Base-by-base conservation (phyloP, 805 yeast genomes). In the Lipomyces sp. region DNA sequence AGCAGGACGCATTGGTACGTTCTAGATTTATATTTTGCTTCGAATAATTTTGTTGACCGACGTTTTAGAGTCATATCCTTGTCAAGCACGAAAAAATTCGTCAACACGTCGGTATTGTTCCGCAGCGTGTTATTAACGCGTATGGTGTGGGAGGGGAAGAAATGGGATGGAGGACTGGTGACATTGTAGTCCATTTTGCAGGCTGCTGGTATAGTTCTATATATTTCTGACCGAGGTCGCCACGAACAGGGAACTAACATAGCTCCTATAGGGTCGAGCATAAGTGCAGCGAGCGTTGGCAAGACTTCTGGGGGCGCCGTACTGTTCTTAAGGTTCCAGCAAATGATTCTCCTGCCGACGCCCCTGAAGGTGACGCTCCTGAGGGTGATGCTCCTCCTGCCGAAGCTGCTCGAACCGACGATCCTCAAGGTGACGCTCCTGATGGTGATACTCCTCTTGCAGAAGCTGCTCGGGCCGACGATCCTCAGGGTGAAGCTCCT, bases 1-100 rank as follows among this genome's bases (percentile, higher is more conserved):
- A 90, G 75, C 96, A 90, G 76, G 96, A 90, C 74, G 92, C 94
- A 1, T 79, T 90, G 13, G 50, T 24, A 13, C 32, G 45, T 35
- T 24, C 24, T 24, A 24, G 24, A 1, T 24, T n/a, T 42, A 8
- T n/a, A 89, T 0, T 48, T n/a, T 51, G 18, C 0, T 32, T 13
- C 32, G 5, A 51, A 13, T 7, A 24, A 32, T 51, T 29, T 8
- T 24, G 15, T 15, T 51, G 15, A 29, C 32, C 13, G 6, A n/a
- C 15, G n/a, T n/a, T 42, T 18, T 51, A 51, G 66, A 95, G 90
- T 72, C 82, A 89, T 0, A 76, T 90, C 15, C 48, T 71, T 42
- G 32, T 62, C 48, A 53, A 53, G 54, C 63, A 66, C 53, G 54
- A 64, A 10, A 53, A 61, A 30, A 57, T 71, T 37, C 72, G 70